phyloP scores from a whole-genome alignment of 805 yeast genomes.

The Ogataea methanolica region DNA sequence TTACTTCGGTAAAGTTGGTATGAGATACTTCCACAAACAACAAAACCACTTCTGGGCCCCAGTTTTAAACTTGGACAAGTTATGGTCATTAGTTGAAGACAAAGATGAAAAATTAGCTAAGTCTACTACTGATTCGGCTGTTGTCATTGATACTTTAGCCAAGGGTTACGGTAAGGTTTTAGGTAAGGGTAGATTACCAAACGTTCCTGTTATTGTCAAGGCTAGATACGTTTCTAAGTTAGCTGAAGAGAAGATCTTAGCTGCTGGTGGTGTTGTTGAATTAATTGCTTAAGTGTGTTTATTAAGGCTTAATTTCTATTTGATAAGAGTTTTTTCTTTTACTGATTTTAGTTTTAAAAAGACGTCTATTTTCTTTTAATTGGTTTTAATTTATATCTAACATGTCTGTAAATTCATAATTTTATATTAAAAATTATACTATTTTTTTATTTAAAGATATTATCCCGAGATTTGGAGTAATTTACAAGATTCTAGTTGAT shows the following conservation, averaged over 20 bases:
- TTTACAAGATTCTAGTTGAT: no score
- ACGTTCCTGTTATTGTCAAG: slow-evolving; percentile 97
- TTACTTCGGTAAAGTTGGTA: slow-evolving; percentile 99
- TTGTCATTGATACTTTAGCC: slow-evolving; percentile 99
- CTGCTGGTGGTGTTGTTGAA: slow-evolving; percentile 99
- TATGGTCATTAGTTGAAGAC: slow-evolving; percentile 95
- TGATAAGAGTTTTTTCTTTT: not conserved
- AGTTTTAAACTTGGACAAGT: slow-evolving; percentile 94
- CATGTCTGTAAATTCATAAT: no score
- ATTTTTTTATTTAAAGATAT: no score
- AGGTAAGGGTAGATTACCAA: slow-evolving; percentile 98
- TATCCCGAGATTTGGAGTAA: no score
- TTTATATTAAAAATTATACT: no score
- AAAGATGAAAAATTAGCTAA: slow-evolving; percentile 89
- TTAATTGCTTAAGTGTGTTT: slow-evolving; percentile 71
- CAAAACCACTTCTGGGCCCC: slow-evolving; percentile 96
- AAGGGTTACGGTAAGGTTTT: slow-evolving; percentile 99
- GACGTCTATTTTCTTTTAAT: not conserved
- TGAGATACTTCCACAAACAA: slow-evolving; percentile 99
- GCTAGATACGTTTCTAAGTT: slow-evolving; percentile 99
- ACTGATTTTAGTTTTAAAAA: not conserved
- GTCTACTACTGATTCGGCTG: slow-evolving; percentile 86
- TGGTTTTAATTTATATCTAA: no score
- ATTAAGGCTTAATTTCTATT: slow-evolving; percentile 1
- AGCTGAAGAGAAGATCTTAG: slow-evolving; percentile 99